Evolutionary conservation across 2,329 filamentous ascomycete genomes (phyloP).

Genomic region (Calonectria pteridis): DNA sequence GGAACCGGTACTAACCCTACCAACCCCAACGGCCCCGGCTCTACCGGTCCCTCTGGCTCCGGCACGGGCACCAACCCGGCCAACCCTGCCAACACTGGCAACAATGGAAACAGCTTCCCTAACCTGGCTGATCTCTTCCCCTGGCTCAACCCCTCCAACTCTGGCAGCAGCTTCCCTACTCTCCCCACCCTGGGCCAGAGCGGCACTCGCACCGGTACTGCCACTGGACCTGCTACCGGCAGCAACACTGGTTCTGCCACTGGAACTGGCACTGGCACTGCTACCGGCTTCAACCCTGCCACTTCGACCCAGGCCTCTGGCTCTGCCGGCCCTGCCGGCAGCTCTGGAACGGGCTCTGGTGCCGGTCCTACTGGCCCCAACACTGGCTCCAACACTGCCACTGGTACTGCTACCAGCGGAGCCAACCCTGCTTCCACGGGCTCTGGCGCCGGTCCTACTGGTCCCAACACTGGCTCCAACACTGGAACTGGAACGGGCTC

Average conservation of each 20-base stretch:
- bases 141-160: background rate
- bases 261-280: background rate
- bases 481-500: background rate
- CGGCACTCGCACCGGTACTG: background rate
- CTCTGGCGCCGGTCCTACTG: background rate
- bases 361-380: background rate
- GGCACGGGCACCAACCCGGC: background rate
- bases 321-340: background rate
- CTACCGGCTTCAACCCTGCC: too few relatives aligned
- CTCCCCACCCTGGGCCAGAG: background rate
- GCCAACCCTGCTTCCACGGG: background rate
- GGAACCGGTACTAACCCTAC: background rate
- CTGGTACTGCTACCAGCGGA: background rate
- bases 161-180: background rate
- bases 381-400: background rate
- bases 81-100: background rate
- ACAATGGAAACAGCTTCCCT: background rate
- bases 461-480: too few relatives aligned
- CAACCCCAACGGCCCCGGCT: background rate
- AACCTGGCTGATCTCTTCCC: background rate
- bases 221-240: background rate
- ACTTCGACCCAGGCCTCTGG: too few relatives aligned
- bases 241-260: background rate
- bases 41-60: background rate
- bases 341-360: background rate